Conservation (phyloP, 495 filamentous ascomycete species). For the Xylaria sp. region DNA sequence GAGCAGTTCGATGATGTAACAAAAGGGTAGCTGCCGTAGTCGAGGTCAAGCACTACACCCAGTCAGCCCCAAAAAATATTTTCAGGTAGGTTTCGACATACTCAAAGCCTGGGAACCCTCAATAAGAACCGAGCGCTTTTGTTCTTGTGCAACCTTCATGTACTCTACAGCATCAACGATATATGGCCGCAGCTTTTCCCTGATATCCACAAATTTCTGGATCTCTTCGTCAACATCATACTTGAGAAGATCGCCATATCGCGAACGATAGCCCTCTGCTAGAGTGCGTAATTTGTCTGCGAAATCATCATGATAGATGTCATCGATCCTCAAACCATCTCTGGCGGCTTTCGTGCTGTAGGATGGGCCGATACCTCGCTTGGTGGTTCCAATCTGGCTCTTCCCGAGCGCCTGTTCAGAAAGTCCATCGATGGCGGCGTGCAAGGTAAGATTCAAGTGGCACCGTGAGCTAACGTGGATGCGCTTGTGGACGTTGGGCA, state of each 20-base stretch:
- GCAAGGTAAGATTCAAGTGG: constrained; percentile 84
- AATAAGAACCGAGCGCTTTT: constrained; percentile 71
- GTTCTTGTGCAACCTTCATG: constrained; percentile 61
- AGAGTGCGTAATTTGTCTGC: constrained; percentile 74
- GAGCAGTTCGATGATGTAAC: constrained; percentile 82
- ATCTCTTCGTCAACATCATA: constrained; percentile 87
- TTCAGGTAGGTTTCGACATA: constrained; percentile 12
- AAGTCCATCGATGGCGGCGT: constrained; percentile 80
- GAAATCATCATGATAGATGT: constrained; percentile 76
- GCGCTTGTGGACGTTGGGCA: constrained; percentile 67
- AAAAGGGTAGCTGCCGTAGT: constrained; percentile 78
- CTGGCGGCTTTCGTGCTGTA: constrained; percentile 83
- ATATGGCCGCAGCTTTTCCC: constrained; percentile 66
- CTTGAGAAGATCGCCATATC: constrained; percentile 74
- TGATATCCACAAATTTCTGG: constrained; percentile 65
- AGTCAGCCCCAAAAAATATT: constrained; percentile 27
- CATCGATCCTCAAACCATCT: constrained; percentile 74
- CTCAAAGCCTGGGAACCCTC: constrained; percentile 87
- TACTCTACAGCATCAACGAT: constrained; percentile 73
- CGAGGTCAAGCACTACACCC: constrained; percentile 46
- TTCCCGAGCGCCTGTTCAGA: constrained; percentile 77
- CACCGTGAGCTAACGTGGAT: constrained; percentile 82
- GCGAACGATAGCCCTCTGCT: constrained; percentile 68
- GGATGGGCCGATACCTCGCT: constrained; percentile 76
- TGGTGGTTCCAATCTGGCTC: constrained; percentile 62